These are phyloP conservation scores for Microstroma glucosiphilum DNA, from an alignment of 1,284 basidiomycete genomes.

Conservation along the genomic window DNA sequence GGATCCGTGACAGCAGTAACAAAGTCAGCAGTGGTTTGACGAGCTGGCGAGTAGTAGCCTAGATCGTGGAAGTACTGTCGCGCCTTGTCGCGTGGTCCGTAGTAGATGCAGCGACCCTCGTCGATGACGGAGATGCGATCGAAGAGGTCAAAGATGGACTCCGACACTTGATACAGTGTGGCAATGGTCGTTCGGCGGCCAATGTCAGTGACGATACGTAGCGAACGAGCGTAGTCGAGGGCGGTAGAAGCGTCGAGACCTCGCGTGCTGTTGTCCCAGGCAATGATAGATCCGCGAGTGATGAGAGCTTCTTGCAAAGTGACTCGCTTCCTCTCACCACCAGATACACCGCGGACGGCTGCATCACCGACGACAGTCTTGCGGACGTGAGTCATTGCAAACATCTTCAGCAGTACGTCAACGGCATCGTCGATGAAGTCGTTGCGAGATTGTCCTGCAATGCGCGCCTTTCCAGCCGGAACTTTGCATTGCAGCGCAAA, in stretches of 20 bases:
- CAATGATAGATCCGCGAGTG: constrained; percentile 26
- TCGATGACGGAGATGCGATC: constrained; percentile 38
- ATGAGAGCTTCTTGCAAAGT: constrained; percentile 36
- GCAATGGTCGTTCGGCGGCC: constrained; percentile 38
- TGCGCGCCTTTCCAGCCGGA: constrained; percentile 20
- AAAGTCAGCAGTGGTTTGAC: constrained; percentile 54
- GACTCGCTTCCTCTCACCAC: constrained; percentile 39
- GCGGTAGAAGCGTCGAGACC: constrained; percentile 41
- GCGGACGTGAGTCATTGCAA: constrained; percentile 43
- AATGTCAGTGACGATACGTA: constrained; percentile 37
- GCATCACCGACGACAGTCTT: constrained; percentile 42
- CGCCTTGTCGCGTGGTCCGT: constrained; percentile 33
- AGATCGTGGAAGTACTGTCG: constrained; percentile 35
- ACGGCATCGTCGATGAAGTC: constrained; percentile 33
- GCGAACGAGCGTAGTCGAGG: constrained; percentile 34
- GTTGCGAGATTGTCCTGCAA: constrained; percentile 21
- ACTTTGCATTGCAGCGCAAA: constrained; percentile 39
- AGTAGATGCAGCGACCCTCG: constrained; percentile 52
- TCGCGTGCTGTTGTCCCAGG: constrained; percentile 39
- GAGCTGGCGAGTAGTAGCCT: constrained; percentile 32
- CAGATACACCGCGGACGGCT: constrained; percentile 36
- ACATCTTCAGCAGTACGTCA: constrained; percentile 37
- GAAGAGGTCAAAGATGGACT: constrained; percentile 37
- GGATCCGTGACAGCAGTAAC: constrained; percentile 61
- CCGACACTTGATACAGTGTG: constrained; percentile 39